phyloP scores from a whole-genome alignment of 1,139 yeast genomes.

The Pichia terricola region DNA sequence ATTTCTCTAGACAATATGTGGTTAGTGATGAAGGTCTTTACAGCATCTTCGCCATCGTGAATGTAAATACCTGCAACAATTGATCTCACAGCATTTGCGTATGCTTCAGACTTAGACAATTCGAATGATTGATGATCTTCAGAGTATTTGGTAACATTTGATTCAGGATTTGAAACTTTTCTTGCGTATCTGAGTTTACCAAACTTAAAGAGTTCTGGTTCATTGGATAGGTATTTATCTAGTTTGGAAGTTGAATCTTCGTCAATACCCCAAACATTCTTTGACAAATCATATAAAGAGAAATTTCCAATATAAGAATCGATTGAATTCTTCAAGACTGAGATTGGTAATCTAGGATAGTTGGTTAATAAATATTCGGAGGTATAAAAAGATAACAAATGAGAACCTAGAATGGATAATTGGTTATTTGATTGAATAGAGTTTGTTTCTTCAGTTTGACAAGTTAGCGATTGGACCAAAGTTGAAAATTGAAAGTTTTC shows the following conservation, averaged over 20 bases:
- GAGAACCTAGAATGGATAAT: constrained; percentile 72
- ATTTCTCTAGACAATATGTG: constrained; percentile 75
- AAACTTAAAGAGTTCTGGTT: constrained; percentile 50
- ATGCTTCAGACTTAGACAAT: constrained; percentile 23
- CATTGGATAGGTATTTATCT: constrained; percentile 61
- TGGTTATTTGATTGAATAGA: constrained; percentile 47
- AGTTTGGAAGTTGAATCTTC: constrained; percentile 55
- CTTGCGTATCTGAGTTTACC: constrained; percentile 52
- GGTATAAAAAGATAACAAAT: constrained; percentile 65
- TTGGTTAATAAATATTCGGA: constrained; percentile 62
- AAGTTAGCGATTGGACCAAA: constrained; percentile 71
- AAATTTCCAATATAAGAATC: constrained; percentile 62
- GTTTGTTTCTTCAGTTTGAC: constrained; percentile 21
- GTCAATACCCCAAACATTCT: constrained; percentile 77
- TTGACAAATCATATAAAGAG: constrained; percentile 57
- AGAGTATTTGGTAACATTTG: constrained; percentile 30
- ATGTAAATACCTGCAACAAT: constrained; percentile 63
- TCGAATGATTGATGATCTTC: constrained; percentile 11
- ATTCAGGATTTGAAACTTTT: constrained; percentile 26
- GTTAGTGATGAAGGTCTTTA: constrained; percentile 56
- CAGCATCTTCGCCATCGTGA: constrained; percentile 50
- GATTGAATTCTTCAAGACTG: constrained; percentile 64
- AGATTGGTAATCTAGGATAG: constrained; percentile 85
- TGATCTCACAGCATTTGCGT: constrained; percentile 55
- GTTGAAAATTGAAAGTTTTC: constrained; percentile 47